Conservation (phyloP, 164 flowering plant species). For the Umbilicus rupestris region DNA sequence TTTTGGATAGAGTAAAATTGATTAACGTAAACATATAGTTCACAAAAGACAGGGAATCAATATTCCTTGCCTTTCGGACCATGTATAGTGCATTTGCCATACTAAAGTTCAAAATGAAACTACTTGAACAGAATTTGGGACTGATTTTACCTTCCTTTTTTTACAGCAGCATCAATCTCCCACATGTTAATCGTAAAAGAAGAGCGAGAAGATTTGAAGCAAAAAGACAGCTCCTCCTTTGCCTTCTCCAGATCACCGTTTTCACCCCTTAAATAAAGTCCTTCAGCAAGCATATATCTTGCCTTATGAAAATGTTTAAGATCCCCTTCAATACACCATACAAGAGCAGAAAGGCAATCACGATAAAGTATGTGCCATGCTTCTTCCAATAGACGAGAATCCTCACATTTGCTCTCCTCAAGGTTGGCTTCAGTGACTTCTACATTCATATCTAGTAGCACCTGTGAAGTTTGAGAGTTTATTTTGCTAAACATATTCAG, state of each 20-base stretch:
- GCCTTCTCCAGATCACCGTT: conserved; percentile 70
- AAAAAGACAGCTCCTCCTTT: conserved; percentile 89
- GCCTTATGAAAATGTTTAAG: conserved; percentile 98
- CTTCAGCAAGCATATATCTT: conserved; percentile 89
- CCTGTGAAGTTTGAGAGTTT: conserved; percentile 19
- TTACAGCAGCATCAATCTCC: conserved; percentile 97
- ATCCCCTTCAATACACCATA: conserved; percentile 86
- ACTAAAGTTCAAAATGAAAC: not conserved
- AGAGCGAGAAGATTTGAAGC: conserved; percentile 95
- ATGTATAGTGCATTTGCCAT: not conserved
- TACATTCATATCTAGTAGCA: conserved; percentile 19
- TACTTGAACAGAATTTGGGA: conserved; percentile 1
- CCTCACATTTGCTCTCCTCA: conserved; percentile 22
- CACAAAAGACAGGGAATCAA: no score
- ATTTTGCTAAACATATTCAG: conserved; percentile 27
- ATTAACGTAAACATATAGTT: no score
- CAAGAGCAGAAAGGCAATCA: conserved; percentile 87
- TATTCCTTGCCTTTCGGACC: no score
- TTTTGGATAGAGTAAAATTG: no score
- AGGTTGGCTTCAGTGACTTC: conserved; percentile 14
- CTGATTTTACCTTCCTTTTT: conserved; percentile 76
- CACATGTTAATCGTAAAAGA: conserved; percentile 96
- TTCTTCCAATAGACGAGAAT: conserved; percentile 30
- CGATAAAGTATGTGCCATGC: conserved; percentile 64
- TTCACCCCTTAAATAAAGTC: conserved; percentile 61